Evolutionary conservation across 441 rosid genomes (phyloP).

Genomic region (Pelargonium cotyledonis): DNA sequence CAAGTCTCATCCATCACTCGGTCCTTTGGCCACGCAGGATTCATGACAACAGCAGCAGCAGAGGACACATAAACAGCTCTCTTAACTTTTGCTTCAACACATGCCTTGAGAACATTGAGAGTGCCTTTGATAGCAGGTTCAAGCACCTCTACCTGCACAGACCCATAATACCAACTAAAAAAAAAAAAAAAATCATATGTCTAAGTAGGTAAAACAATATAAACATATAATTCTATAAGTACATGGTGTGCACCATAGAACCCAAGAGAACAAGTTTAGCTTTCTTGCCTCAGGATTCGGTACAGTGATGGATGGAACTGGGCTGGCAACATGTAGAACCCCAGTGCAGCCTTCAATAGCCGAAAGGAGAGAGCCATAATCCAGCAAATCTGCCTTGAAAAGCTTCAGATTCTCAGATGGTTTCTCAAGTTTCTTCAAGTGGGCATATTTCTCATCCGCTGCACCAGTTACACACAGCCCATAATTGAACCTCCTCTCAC

Average conservation of each 20-base stretch:
- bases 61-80: constrained; percentile 66
- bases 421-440: constrained; percentile 48
- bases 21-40: constrained; percentile 51
- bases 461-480: constrained; percentile 8
- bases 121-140: constrained; percentile 68
- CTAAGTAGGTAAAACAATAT: constrained; percentile 3
- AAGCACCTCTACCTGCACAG: constrained; percentile 49
- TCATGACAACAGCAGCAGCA: constrained; percentile 40
- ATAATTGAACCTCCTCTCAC: neutral
- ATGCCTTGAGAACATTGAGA: constrained; percentile 62
- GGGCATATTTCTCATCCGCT: constrained; percentile 51
- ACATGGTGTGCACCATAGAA: neutral
- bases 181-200: too few species aligned
- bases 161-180: too few species aligned
- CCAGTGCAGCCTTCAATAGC: constrained; percentile 54
- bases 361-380: constrained; percentile 34
- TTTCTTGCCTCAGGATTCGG: constrained; percentile 53
- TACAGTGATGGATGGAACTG: constrained; percentile 42
- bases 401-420: constrained; percentile 56
- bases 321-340: constrained; percentile 64
- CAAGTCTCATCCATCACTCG: constrained; percentile 48
- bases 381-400: constrained; percentile 57
- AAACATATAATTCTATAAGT: neutral
- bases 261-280: neutral
- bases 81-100: constrained; percentile 50